Base-by-base conservation (phyloP, 1,284 basidiomycete species). In the Puccinia coronata region DNA sequence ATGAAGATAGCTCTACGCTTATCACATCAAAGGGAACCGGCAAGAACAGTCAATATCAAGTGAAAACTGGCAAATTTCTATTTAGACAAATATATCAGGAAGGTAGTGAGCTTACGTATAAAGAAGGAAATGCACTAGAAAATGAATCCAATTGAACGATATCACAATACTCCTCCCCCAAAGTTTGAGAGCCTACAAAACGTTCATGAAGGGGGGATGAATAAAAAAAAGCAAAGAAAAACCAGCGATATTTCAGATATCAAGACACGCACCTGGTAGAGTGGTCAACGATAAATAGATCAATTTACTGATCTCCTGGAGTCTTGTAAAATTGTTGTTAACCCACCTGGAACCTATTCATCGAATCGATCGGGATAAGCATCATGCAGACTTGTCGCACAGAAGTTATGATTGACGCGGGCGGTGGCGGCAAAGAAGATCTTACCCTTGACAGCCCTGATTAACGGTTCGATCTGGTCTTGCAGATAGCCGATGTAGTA, bases 91-190 rank as follows among this genome's bases (percentile, higher is more conserved):
- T 0, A 82, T 51, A 43, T 43, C 16, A 16, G 43, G 43, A 43
- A 43, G 43, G 43, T 43, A 8, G 43, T 43, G n/a, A n/a, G n/a
- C n/a, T n/a, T n/a, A n/a, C n/a, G n/a, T n/a, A n/a, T n/a, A n/a
- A n/a, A 1, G 82, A 81, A 0, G 86, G 84, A 20, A 86, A 82
- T 18, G 84, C 83, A 11, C 85, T 84, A 6, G 82, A 84, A 6
- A 78, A 74, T 8, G 79, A 71, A 34, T 84, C 82, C 49, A 84
- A 83, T 80, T 87, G 86, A 57, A 87, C 83, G 34, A 85, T 84
- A 76, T 87, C 86, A 71, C 86, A 86, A 79, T 87, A 87, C 82
- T 87, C 87, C 76, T 87, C 87, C 0, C 87, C 87, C 6, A 87
- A 83, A 25, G 87, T 87, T 83, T 87, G 87, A 1, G 86, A 84